phyloP scores from a whole-genome alignment of 2,329 filamentous ascomycete species.

The Pseudogymnoascus sp. region DNA sequence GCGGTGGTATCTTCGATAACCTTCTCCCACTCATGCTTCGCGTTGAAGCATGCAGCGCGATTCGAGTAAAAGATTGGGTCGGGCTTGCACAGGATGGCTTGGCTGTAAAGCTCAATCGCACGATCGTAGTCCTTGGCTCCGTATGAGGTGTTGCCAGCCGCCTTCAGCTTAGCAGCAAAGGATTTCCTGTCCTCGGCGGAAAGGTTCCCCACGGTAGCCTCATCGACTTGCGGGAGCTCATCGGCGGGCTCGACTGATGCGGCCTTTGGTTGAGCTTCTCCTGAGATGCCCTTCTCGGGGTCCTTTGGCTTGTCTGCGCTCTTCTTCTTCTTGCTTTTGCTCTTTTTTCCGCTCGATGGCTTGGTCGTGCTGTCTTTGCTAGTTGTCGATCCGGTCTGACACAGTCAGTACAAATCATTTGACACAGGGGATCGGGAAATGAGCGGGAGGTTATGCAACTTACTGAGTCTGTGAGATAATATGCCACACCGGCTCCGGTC shows the following conservation, averaged over 20 bases:
- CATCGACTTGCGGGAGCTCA: slow-evolving; percentile 62
- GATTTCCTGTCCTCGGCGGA: slow-evolving; percentile 67
- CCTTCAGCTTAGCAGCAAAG: slow-evolving; percentile 87
- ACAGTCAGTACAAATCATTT: background rate
- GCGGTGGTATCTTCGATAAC: slow-evolving; percentile 96
- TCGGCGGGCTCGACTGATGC: slow-evolving; percentile 52
- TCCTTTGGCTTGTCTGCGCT: slow-evolving; percentile 54
- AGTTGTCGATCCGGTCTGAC: slow-evolving; percentile 11
- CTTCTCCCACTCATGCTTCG: slow-evolving; percentile 86
- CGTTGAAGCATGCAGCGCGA: slow-evolving; percentile 94
- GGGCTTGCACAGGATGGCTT: slow-evolving; percentile 93
- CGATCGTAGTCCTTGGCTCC: slow-evolving; percentile 87
- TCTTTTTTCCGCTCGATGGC: slow-evolving; percentile 62
- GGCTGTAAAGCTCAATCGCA: slow-evolving; percentile 90
- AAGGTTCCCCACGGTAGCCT: slow-evolving; percentile 45
- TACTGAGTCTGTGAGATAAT: slow-evolving; percentile 69
- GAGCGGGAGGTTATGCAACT: slow-evolving; percentile 21
- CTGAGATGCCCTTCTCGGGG: slow-evolving; percentile 50
- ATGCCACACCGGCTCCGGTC: slow-evolving; percentile 83
- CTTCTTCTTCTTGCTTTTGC: slow-evolving; percentile 74
- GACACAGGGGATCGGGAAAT: background rate
- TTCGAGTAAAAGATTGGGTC: slow-evolving; percentile 99
- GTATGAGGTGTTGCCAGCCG: slow-evolving; percentile 92
- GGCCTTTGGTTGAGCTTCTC: slow-evolving; percentile 31
- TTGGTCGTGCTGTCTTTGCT: background rate